Evolutionary conservation across 202 grass and related monocot genomes (phyloP).

Genomic region (Zizania palustris): DNA sequence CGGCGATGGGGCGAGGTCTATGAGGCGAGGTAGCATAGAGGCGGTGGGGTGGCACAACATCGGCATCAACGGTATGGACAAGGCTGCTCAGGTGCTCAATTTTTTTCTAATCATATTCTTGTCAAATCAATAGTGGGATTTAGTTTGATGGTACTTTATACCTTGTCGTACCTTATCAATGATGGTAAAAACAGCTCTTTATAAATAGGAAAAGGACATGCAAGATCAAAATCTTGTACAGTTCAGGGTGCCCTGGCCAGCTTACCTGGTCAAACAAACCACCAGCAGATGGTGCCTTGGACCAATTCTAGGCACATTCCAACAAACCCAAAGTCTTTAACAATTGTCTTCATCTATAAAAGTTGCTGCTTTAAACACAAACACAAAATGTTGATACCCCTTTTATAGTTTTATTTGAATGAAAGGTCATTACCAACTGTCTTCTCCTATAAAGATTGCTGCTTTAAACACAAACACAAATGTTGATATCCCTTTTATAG

Average conservation of each 20-base stretch:
- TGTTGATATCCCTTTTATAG: neutral
- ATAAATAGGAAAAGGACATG: neutral
- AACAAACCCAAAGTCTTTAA: conserved; percentile 22
- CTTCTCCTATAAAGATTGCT: neutral
- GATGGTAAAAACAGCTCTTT: no score
- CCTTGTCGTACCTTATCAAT: no score
- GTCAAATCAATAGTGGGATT: no score
- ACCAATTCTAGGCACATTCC: conserved; percentile 33
- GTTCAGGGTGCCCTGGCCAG: neutral
- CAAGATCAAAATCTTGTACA: neutral
- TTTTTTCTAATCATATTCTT: no score
- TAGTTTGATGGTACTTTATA: no score
- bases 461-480: neutral
- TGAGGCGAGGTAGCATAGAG: no score
- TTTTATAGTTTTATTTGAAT: neutral
- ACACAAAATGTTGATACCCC: neutral
- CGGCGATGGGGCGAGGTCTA: no score
- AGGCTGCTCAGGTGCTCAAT: no score
- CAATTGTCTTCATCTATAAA: neutral
- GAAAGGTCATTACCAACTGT: neutral
- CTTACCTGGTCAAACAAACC: conserved; percentile 42
- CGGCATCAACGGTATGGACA: no score
- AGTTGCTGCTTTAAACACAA: neutral
- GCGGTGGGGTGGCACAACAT: no score
- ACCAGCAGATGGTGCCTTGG: neutral